These are phyloP conservation scores for Reticulascus tulasneorum DNA, from an alignment of 2,329 filamentous ascomycete genomes.

Conservation along the genomic window DNA sequence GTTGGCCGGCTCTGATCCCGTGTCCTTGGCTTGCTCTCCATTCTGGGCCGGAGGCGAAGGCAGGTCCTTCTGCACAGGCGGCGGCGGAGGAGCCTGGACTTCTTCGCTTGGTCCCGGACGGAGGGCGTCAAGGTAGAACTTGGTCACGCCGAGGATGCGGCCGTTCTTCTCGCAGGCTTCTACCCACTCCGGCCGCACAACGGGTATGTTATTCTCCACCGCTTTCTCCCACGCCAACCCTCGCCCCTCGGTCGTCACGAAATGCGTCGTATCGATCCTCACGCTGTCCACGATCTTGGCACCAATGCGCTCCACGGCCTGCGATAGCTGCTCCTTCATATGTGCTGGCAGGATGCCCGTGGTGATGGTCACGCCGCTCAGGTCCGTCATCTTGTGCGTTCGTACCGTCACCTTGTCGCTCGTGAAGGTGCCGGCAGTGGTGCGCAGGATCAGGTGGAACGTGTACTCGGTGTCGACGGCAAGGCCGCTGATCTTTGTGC, in stretches of 20 bases:
- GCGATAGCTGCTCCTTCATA: conserved; percentile 67
- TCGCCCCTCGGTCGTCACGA: conserved; percentile 90
- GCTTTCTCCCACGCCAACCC: conserved; percentile 94
- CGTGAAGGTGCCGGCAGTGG: conserved; percentile 79
- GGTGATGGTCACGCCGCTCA: conserved; percentile 92
- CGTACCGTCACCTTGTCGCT: conserved; percentile 81
- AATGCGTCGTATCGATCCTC: conserved; percentile 96
- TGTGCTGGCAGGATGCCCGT: conserved; percentile 76
- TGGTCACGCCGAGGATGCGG: conserved; percentile 87
- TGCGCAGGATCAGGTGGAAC: conserved; percentile 89
- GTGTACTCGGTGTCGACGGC: conserved; percentile 96
- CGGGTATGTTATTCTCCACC: conserved; percentile 94
- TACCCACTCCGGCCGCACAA: conserved; percentile 95
- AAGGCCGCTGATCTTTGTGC: conserved; percentile 93
- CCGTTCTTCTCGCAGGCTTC: conserved; percentile 94
- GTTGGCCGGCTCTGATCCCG: conserved; percentile 11
- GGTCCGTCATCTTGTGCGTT: conserved; percentile 98
- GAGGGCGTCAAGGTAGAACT: conserved; percentile 88
- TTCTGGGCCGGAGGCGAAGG: conserved; percentile 19
- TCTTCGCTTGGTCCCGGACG: conserved; percentile 40
- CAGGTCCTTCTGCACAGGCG: conserved; percentile 31
- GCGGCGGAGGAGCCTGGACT: conserved; percentile 18
- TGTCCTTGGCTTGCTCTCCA: conserved; percentile 20
- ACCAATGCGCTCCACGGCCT: conserved; percentile 81
- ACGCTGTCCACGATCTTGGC: conserved; percentile 88